Base-by-base conservation (phyloP, 768 basidiomycete genomes). In the Cystofilobasidium capitatum region DNA sequence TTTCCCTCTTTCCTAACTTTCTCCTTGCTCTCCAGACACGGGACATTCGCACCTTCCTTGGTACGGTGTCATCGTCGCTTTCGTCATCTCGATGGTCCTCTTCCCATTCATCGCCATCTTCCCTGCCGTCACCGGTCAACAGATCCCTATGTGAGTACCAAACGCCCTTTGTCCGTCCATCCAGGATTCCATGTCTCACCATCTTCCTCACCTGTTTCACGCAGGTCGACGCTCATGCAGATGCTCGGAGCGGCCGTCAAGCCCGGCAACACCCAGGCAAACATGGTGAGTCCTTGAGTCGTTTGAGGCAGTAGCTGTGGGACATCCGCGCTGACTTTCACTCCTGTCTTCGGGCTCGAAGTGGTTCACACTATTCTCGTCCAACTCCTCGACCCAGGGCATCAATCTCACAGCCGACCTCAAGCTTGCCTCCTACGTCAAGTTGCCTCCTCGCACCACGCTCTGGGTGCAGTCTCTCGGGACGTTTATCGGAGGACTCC, bases 391-490 rank as follows among this genome's bases (percentile, higher is more conserved):
- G 24, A 62, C 61, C 8, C 69, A 73, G 62, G 73, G 71, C 29
- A 70, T 74, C 31, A 63, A 45, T 22, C 54, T 74, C 63, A 58
- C 71, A 1, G 54, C 63, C 20, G 73, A 74, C 40, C 66, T 74
- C 58, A 74, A 74, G 65, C 61, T 74, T 14, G 72, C 71, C 37
- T 66, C 69, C 22, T 74, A 74, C 69, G 45, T 62, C 65, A 74
- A 74, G 65, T 35, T 74, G 24, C 72, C 73, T 22, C 72, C 72
- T 17, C 37, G 70, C 5, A 62, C 61, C 12, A 62, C 61, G 12
- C 61, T 62, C 17, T 62, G 61, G 61, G 61, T 62, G 65, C 29
- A 45, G 60, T 70, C 39, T 17, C 26, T 35, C 31, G 73, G 73
- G 10, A 71, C 73, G 10, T 44, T 74, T 51, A 60, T 74, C 13